Percentiles rank a stretch among this genome's conserved stretches.
Conservation (phyloP, 495 filamentous ascomycete species). For the Trichoderma asperelloides region DNA sequence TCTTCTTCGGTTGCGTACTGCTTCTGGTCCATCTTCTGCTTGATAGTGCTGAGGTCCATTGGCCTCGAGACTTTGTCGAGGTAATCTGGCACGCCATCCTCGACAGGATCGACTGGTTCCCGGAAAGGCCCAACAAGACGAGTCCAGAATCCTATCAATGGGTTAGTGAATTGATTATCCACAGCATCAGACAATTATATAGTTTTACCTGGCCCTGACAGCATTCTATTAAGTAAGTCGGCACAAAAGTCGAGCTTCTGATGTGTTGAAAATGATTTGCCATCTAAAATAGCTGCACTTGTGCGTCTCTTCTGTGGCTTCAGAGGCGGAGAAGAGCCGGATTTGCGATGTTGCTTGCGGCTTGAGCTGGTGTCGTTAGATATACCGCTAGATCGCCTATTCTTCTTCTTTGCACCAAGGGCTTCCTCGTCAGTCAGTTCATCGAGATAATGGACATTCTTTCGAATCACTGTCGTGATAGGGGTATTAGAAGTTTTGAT, state of each 20-base stretch:
- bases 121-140: slow-evolving; percentile 45
- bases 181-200: neutral
- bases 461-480: slow-evolving; percentile 16
- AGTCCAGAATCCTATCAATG: slow-evolving; percentile 44
- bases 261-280: slow-evolving; percentile 26
- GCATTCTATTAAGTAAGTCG: slow-evolving; percentile 43
- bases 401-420: slow-evolving; percentile 23
- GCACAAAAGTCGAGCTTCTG: slow-evolving; percentile 43
- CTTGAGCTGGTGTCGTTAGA: slow-evolving; percentile 14
- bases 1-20: slow-evolving; percentile 34
- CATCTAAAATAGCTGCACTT: slow-evolving; percentile 14
- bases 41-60: slow-evolving; percentile 43
- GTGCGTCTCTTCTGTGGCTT: slow-evolving; percentile 13
- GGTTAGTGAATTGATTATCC: neutral
- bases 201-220: slow-evolving; percentile 39
- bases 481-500: neutral
- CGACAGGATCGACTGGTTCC: slow-evolving; percentile 33
- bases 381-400: slow-evolving; percentile 26
- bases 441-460: slow-evolving; percentile 30
- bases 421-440: slow-evolving; percentile 24
- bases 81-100: slow-evolving; percentile 41
- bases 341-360: slow-evolving; percentile 2
- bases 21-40: slow-evolving; percentile 36
- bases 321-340: neutral
- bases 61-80: slow-evolving; percentile 35